Evolutionary conservation across 2,329 filamentous ascomycete genomes (phyloP).

Genomic region (Sporothrix brasiliensis): DNA sequence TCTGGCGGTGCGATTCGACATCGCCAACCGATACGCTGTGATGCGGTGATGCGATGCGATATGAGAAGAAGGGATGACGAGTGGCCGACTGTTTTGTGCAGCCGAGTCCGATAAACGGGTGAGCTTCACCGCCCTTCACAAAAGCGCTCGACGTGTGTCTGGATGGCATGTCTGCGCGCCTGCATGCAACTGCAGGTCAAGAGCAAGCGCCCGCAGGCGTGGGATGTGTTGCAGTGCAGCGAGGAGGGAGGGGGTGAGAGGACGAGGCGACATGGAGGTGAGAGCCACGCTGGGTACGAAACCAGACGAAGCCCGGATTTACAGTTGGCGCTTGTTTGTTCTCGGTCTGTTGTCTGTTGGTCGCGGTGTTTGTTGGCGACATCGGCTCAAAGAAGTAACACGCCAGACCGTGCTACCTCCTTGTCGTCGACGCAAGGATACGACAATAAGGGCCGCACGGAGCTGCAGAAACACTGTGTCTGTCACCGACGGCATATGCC

Average conservation of each 20-base stretch:
- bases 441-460: background rate
- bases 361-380: background rate
- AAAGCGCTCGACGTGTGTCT: background rate
- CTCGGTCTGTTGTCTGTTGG: background rate
- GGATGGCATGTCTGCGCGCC: background rate
- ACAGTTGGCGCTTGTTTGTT: background rate
- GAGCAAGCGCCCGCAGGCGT: slow-evolving; percentile 11
- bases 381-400: slow-evolving; percentile 9
- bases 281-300: background rate
- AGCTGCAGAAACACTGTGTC: background rate
- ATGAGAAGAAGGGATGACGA: background rate
- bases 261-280: background rate
- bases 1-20: background rate
- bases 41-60: background rate
- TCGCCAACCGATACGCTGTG: background rate
- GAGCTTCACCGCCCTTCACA: slow-evolving; percentile 24
- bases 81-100: background rate
- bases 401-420: too few species aligned
- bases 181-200: slow-evolving; percentile 19
- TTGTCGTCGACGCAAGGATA: too few species aligned
- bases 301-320: slow-evolving; percentile 1
- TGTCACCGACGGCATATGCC: slow-evolving; percentile 1
- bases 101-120: background rate
- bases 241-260: slow-evolving; percentile 2
- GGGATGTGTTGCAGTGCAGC: slow-evolving; percentile 19